These are phyloP conservation scores for Omphalotus guepiniiformis DNA, from an alignment of 768 basidiomycete species.

Conservation along the genomic window DNA sequence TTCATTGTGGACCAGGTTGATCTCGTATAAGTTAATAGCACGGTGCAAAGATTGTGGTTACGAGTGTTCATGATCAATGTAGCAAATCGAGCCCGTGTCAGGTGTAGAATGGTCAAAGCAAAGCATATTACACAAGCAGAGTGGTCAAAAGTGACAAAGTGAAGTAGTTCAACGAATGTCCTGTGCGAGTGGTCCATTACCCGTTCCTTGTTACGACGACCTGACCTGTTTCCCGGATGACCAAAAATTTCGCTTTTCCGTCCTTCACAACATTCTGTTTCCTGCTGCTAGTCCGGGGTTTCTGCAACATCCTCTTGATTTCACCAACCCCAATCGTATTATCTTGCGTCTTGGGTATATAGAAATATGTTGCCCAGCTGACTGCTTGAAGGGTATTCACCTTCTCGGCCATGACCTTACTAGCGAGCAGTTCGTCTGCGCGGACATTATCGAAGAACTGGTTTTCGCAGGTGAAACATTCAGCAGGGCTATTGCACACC, in stretches of 20 bases:
- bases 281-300: neutral
- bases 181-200: no score
- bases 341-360: no score
- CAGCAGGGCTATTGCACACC: constrained; percentile 18
- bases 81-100: no score
- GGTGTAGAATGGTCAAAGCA: no score
- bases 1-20: no score
- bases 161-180: no score
- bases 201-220: neutral
- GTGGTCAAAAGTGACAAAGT: no score
- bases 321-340: no score
- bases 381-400: neutral
- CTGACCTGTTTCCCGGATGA: neutral
- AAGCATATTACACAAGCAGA: no score
- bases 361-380: constrained; percentile 7
- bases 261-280: neutral
- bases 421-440: constrained; percentile 1
- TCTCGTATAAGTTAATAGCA: no score
- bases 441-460: constrained; percentile 9
- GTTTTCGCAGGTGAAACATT: constrained; percentile 33
- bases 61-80: no score
- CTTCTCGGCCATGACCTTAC: neutral
- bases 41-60: no score
- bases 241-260: neutral
- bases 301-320: neutral